Percentiles rank a stretch among this genome's conserved stretches.
Evolutionary conservation across 441 rosid genomes (phyloP).

Genomic region (Pelargonium citronellum): DNA sequence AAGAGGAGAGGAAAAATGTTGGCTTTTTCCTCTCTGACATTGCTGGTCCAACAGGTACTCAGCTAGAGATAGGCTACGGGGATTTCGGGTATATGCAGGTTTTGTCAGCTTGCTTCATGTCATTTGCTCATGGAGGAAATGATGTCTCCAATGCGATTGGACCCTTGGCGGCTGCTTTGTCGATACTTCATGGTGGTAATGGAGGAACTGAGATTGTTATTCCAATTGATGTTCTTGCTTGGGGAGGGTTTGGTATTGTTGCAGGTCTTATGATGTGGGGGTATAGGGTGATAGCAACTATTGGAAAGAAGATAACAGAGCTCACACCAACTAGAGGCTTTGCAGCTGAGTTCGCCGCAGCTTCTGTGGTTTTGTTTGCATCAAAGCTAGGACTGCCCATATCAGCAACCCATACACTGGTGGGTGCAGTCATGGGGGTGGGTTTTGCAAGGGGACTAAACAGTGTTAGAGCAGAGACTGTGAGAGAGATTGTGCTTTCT

Average conservation of each 20-base stretch:
- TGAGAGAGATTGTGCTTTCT: slow-evolving; percentile 78
- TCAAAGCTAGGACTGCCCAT: slow-evolving; percentile 71
- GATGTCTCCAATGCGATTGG: slow-evolving; percentile 98
- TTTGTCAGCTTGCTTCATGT: slow-evolving; percentile 98
- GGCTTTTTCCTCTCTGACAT: slow-evolving; percentile 80
- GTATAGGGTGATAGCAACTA: slow-evolving; percentile 92
- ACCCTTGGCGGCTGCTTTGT: slow-evolving; percentile 86
- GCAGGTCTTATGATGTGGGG: slow-evolving; percentile 95
- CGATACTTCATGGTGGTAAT: slow-evolving; percentile 70
- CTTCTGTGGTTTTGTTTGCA: slow-evolving; percentile 84
- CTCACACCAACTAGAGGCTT: slow-evolving; percentile 95
- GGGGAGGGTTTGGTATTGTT: slow-evolving; percentile 99
- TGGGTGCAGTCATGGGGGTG: slow-evolving; percentile 98
- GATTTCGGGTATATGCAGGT: slow-evolving; percentile 96
- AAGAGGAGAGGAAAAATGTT: slow-evolving; percentile 37
- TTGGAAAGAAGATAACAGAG: slow-evolving; percentile 95
- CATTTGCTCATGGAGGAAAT: slow-evolving; percentile 98
- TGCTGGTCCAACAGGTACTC: slow-evolving; percentile 95
- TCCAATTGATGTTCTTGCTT: slow-evolving; percentile 81
- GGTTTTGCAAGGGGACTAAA: slow-evolving; percentile 95
- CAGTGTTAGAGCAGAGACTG: slow-evolving; percentile 82
- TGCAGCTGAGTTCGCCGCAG: slow-evolving; percentile 96
- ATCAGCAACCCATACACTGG: slow-evolving; percentile 69
- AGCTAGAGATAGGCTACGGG: slow-evolving; percentile 83
- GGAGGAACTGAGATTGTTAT: slow-evolving; percentile 57